Conservation (phyloP, 305 asterid species). For the Striga hermonthica region DNA sequence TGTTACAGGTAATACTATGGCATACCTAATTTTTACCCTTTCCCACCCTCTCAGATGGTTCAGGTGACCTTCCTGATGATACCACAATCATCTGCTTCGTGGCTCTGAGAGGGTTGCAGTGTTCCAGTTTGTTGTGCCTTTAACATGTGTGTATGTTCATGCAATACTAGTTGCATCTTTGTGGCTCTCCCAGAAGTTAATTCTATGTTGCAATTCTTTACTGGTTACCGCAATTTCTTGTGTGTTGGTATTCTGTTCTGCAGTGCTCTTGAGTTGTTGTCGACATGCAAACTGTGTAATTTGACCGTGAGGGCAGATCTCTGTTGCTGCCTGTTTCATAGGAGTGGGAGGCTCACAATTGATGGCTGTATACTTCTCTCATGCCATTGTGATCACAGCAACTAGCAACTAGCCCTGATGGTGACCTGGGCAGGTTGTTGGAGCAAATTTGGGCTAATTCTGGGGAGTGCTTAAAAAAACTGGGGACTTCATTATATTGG, state of each 20-base stretch:
- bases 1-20: too few species aligned
- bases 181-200: not conserved
- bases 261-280: constrained; percentile 86
- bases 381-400: too few species aligned
- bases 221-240: not conserved
- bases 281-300: constrained; percentile 82
- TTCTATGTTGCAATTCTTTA: not conserved
- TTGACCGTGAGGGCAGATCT: constrained; percentile 88
- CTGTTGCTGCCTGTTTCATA: constrained; percentile 89
- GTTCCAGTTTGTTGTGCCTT: not conserved
- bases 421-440: too few species aligned
- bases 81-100: constrained; percentile 76
- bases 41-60: constrained; percentile 60
- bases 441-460: too few species aligned
- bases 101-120: constrained; percentile 78
- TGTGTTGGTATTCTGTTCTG: constrained; percentile 15
- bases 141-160: too few species aligned
- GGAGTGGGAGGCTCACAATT: constrained; percentile 81
- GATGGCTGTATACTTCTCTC: constrained; percentile 50
- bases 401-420: too few species aligned
- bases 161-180: too few species aligned
- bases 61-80: constrained; percentile 87
- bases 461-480: too few species aligned
- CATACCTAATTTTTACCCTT: not conserved
- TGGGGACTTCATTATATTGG: too few species aligned